These are phyloP conservation scores for Cryptosporidium tyzzeri DNA, from an alignment of 169 alveolate species.

Conservation along the genomic window DNA sequence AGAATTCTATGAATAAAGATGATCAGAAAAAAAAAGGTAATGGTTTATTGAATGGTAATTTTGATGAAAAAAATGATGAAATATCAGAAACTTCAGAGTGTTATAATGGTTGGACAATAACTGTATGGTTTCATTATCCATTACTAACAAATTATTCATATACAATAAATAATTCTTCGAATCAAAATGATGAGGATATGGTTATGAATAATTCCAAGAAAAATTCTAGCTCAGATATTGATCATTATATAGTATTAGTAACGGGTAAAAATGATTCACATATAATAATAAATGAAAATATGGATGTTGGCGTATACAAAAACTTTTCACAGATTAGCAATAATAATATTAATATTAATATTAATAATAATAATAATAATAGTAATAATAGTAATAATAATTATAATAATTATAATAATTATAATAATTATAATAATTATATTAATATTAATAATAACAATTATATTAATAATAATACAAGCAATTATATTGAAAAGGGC, in stretches of 20 bases:
- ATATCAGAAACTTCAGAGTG: slow-evolving; percentile 18
- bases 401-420: background rate
- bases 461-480: background rate
- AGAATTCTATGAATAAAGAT: background rate
- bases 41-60: background rate
- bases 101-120: slow-evolving; percentile 71
- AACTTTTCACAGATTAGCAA: slow-evolving; percentile 33
- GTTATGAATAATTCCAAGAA: slow-evolving; percentile 11
- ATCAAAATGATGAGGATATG: background rate
- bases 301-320: slow-evolving; percentile 74
- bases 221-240: slow-evolving; percentile 44
- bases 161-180: slow-evolving; percentile 3
- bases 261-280: slow-evolving; percentile 71
- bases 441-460: background rate
- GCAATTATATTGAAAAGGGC: slow-evolving; percentile 3
- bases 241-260: slow-evolving; percentile 56
- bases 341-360: slow-evolving; percentile 10
- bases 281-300: slow-evolving; percentile 35
- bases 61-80: slow-evolving; percentile 6
- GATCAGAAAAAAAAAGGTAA: background rate
- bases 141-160: slow-evolving; percentile 41
- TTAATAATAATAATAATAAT: background rate
- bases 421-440: background rate
- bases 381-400: background rate
- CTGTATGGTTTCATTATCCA: slow-evolving; percentile 75